These are phyloP conservation scores for Brassica rapa DNA, from an alignment of 345 rosid species.

Conservation along the genomic window DNA sequence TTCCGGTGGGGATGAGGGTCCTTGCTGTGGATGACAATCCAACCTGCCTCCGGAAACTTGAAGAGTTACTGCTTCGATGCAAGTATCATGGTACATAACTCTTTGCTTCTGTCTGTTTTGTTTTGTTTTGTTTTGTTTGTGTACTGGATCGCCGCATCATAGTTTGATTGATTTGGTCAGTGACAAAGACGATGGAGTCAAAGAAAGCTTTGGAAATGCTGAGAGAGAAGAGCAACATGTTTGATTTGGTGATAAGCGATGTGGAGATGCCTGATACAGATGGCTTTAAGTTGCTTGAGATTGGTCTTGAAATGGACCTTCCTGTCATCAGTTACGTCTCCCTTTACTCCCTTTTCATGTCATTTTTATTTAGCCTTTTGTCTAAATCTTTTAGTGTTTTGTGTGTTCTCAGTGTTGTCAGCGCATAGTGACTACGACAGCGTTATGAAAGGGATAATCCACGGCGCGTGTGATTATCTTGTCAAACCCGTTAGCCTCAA, in stretches of 20 bases:
- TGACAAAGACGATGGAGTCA: conserved; percentile 72
- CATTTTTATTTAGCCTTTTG: not conserved
- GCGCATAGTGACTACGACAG: not conserved
- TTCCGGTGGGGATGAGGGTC: conserved; percentile 79
- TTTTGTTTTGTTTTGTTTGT: not conserved
- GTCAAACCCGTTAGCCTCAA: conserved; percentile 79
- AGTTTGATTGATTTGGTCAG: conserved; percentile 39
- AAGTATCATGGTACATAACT: conserved; percentile 59
- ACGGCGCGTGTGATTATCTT: conserved; percentile 90
- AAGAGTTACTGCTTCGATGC: conserved; percentile 70
- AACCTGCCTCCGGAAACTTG: conserved; percentile 61
- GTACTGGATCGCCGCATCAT: not conserved
- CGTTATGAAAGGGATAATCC: conserved; percentile 54
- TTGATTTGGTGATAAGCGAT: conserved; percentile 1
- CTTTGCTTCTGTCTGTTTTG: not conserved
- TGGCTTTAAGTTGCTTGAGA: conserved; percentile 54
- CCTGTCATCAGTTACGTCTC: conserved; percentile 75
- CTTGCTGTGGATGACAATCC: conserved; percentile 85
- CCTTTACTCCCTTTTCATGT: not conserved
- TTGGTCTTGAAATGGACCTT: conserved; percentile 95
- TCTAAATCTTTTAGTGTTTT: not conserved
- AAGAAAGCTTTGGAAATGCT: conserved; percentile 60
- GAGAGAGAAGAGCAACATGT: conserved; percentile 43
- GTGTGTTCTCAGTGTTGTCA: conserved; percentile 55
- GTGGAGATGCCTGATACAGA: not conserved